phyloP scores from a whole-genome alignment of 805 yeast genomes.

The Wickerhamiella sorbophila region DNA sequence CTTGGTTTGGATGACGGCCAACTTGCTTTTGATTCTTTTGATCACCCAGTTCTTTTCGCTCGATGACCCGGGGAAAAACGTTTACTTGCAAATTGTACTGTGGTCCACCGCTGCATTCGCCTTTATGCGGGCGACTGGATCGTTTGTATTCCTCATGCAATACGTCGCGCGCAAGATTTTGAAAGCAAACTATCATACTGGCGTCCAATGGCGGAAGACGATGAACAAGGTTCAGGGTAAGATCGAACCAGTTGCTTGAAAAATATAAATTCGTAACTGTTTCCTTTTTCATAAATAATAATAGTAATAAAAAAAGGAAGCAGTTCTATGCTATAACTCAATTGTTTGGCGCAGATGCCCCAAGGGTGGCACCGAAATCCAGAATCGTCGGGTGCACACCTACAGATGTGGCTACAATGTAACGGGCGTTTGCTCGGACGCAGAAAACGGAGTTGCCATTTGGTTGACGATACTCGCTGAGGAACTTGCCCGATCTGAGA shows the following conservation, averaged over 20 bases:
- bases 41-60: constrained; percentile 70
- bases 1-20: constrained; percentile 81
- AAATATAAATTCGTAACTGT: background rate
- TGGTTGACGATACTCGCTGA: constrained; percentile 19
- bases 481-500: constrained; percentile 16
- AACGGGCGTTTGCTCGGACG: constrained; percentile 19
- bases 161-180: constrained; percentile 17
- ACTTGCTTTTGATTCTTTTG: constrained; percentile 70
- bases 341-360: too few species aligned
- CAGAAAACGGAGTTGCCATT: constrained; percentile 26
- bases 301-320: too few species aligned
- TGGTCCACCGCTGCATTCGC: constrained; percentile 90
- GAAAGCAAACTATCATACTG: constrained; percentile 17
- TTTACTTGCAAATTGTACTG: constrained; percentile 66
- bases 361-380: constrained; percentile 23
- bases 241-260: background rate
- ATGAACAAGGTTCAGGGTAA: constrained; percentile 1
- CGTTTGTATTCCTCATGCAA: constrained; percentile 50
- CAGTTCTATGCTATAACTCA: background rate
- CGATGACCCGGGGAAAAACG: constrained; percentile 50
- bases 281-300: too few species aligned
- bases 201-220: constrained; percentile 7
- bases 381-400: constrained; percentile 23
- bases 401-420: constrained; percentile 24
- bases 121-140: constrained; percentile 68